Conservation (phyloP, 1,284 basidiomycete genomes). For the Cryptococcus hybrid region DNA sequence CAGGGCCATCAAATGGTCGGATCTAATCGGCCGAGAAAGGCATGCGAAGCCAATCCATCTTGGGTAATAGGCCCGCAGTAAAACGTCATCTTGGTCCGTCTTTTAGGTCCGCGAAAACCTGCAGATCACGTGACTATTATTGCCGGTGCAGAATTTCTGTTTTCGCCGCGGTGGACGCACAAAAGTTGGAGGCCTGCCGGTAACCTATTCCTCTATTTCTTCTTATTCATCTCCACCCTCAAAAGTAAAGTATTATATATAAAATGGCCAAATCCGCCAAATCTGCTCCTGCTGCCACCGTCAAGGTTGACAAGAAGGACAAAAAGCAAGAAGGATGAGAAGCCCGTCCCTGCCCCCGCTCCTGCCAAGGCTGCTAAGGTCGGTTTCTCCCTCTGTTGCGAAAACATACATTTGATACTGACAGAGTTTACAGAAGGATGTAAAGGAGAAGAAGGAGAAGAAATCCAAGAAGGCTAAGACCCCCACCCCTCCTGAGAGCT, state of each 20-base stretch:
- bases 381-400: neutral
- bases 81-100: neutral
- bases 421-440: constrained; percentile 7
- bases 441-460: constrained; percentile 41
- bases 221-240: constrained; percentile 3
- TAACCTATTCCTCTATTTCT: neutral
- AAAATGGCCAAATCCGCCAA: constrained; percentile 53
- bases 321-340: constrained; percentile 44
- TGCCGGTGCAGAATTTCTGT: constrained; percentile 1
- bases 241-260: constrained; percentile 5
- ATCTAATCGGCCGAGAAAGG: constrained; percentile 14
- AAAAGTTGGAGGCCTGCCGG: neutral
- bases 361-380: constrained; percentile 22
- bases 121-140: constrained; percentile 5
- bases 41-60: neutral
- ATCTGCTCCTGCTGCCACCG: constrained; percentile 38
- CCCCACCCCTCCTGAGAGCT: constrained; percentile 38
- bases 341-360: constrained; percentile 17
- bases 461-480: constrained; percentile 51
- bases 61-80: neutral
- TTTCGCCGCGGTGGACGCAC: neutral
- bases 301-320: constrained; percentile 47
- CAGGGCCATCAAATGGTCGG: constrained; percentile 8
- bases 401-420: neutral
- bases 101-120: constrained; percentile 7